Conservation (phyloP, 2,329 filamentous ascomycete species). For the Berkeleyomyces rouxiae region DNA sequence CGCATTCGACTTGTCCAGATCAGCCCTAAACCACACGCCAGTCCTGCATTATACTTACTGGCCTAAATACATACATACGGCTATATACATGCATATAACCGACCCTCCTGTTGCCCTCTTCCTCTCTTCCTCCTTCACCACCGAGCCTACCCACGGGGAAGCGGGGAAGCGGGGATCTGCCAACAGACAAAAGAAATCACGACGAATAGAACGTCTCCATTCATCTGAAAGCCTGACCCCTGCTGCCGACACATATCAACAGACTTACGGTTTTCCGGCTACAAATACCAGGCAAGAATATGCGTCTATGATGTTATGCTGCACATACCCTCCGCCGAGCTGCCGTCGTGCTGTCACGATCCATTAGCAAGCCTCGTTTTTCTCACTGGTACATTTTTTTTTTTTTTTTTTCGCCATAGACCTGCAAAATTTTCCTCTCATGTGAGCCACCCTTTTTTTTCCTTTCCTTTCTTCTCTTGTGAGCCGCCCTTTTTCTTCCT, state of each 20-base stretch:
- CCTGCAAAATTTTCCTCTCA: background rate
- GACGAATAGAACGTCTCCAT: background rate
- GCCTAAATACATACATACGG: background rate
- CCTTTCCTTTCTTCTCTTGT: background rate
- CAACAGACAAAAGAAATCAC: background rate
- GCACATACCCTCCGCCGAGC: too few relatives aligned
- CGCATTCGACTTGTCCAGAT: background rate
- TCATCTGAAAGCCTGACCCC: background rate
- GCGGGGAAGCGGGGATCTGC: background rate
- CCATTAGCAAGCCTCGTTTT: slow-evolving; percentile 1
- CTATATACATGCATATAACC: background rate
- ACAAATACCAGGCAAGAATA: too few relatives aligned
- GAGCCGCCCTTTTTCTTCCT: background rate
- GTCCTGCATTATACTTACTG: background rate
- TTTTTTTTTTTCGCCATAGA: background rate
- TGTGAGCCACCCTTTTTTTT: background rate
- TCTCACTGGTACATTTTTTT: background rate
- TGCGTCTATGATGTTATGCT: too few relatives aligned
- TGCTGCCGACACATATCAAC: background rate
- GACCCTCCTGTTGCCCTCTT: background rate
- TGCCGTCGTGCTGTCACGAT: background rate
- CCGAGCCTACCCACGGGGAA: background rate
- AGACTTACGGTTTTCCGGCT: background rate
- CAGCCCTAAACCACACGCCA: background rate
- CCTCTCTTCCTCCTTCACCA: background rate